Base-by-base conservation (phyloP, 1,284 basidiomycete genomes). In the Moesziomyces parantarcticus region DNA sequence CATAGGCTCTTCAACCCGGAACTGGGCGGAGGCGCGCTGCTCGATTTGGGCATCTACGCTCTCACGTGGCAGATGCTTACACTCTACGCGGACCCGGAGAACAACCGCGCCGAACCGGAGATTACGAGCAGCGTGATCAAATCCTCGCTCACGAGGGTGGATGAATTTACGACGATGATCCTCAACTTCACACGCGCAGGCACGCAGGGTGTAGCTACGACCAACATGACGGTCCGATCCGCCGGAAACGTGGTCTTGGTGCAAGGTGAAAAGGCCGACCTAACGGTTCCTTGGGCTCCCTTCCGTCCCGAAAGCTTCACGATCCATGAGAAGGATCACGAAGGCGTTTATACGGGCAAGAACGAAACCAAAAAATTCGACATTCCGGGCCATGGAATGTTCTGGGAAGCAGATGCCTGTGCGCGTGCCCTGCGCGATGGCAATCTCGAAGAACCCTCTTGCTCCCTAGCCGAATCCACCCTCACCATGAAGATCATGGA, bases 21-120 rank as follows among this genome's bases (percentile, higher is more conserved):
- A 20, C 87, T 95, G 7, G 94, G 91, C 23, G 94, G 94, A 22
- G 94, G 93, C 1, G 92, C 90, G 9, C 81, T 96, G 39, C 88
- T 96, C 43, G 94, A 96, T 83, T 59, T 87, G 7, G 87, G 86
- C 53, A 84, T 84, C 25, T 86, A 85, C 44, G 62, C 78, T 0
- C 50, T 79, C 1, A 80, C 75, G 9, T 81, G 78, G 78, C 73
- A 77, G 41, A 67, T 78, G 62, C 18, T 78, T 7, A 60, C 54
- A 11, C 71, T 81, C 8, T 78, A 53, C 50, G 42, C 58, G 18
- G 61, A 81, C 52, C 79, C 79, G 1, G 46, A 47, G 8, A 92
- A 93, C 84, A 86, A 89, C 58, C 77, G 83, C 39, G 84, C 85
- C 9, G 82, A 84, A 3, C 92, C 92, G 0, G 73, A 76, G 18